Conservation (phyloP, 2,329 filamentous ascomycete genomes). For the Xylariaceae sp. region DNA sequence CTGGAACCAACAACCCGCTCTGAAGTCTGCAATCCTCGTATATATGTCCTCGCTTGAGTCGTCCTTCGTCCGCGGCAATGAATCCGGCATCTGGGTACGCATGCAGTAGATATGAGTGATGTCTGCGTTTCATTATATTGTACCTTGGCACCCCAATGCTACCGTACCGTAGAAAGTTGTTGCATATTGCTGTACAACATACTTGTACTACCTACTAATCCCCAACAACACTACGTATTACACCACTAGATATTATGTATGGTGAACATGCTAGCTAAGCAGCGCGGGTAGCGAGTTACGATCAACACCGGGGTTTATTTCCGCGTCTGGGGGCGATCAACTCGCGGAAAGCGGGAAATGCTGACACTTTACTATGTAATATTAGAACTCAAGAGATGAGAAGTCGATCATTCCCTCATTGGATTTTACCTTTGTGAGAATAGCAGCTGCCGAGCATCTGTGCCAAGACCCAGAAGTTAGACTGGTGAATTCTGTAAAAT, state of each 20-base stretch:
- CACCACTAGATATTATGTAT: too few species aligned
- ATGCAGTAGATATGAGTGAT: not conserved
- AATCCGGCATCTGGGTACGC: too few species aligned
- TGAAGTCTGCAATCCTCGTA: slow-evolving; percentile 20
- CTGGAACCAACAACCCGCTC: slow-evolving; percentile 5
- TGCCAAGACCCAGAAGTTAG: too few species aligned
- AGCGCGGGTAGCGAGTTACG: slow-evolving; percentile 1
- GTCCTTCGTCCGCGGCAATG: too few species aligned
- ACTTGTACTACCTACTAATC: not conserved
- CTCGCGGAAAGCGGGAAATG: too few species aligned
- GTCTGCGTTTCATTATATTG: not conserved
- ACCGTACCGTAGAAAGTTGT: too few species aligned
- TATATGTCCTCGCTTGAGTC: too few species aligned
- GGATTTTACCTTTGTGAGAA: not conserved
- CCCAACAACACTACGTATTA: too few species aligned
- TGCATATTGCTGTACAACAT: too few species aligned
- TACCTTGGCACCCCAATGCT: not conserved
- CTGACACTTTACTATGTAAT: slow-evolving; percentile 6
- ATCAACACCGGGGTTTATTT: slow-evolving; percentile 21
- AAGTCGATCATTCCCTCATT: slow-evolving; percentile 4
- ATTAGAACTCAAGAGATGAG: too few species aligned
- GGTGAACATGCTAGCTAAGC: too few species aligned
- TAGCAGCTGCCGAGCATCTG: slow-evolving; percentile 10
- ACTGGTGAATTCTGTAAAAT: too few species aligned
- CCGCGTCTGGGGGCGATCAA: slow-evolving; percentile 11